Conservation (phyloP, 495 filamentous ascomycete genomes). For the Paragyromitra xinjiangensis region DNA sequence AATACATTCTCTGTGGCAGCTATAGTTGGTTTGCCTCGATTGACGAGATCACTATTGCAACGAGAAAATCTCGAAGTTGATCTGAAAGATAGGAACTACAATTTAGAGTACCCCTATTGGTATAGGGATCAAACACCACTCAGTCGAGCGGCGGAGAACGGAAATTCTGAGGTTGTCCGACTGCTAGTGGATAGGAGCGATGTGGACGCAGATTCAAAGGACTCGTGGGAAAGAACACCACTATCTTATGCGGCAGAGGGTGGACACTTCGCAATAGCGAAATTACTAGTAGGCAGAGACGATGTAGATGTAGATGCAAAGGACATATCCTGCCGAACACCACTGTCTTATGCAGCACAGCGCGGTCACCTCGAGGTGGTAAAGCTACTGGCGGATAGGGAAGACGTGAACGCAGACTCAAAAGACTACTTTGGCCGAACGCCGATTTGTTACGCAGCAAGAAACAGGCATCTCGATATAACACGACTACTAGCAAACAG, state of each 20-base stretch:
- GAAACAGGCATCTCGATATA: conserved; percentile 49
- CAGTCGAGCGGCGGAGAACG: conserved; percentile 50
- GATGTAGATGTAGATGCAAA: too few relatives aligned
- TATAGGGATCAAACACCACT: too few relatives aligned
- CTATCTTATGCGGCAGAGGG: conserved; percentile 59
- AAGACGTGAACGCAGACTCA: conserved; percentile 35
- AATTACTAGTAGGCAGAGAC: background rate
- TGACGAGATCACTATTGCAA: conserved; percentile 41
- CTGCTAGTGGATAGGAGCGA: conserved; percentile 41
- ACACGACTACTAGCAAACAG: conserved; percentile 51
- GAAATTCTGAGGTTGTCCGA: conserved; percentile 50
- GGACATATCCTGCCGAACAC: conserved; percentile 18
- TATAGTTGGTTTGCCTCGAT: background rate
- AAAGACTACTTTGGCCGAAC: conserved; percentile 38
- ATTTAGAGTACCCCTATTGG: too few relatives aligned
- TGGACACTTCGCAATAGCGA: background rate
- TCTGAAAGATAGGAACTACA: background rate
- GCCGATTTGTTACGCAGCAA: conserved; percentile 56
- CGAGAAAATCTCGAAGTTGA: conserved; percentile 22
- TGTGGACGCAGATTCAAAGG: conserved; percentile 32
- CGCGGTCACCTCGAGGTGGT: conserved; percentile 53
- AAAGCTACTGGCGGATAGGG: conserved; percentile 36
- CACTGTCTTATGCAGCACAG: conserved; percentile 55
- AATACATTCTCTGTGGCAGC: conserved; percentile 5
- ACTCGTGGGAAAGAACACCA: conserved; percentile 54